Evolutionary conservation across 805 yeast genomes (phyloP), one percentile per base, ranked within the genome.

Genomic region (Deakozyma indianensis): DNA sequence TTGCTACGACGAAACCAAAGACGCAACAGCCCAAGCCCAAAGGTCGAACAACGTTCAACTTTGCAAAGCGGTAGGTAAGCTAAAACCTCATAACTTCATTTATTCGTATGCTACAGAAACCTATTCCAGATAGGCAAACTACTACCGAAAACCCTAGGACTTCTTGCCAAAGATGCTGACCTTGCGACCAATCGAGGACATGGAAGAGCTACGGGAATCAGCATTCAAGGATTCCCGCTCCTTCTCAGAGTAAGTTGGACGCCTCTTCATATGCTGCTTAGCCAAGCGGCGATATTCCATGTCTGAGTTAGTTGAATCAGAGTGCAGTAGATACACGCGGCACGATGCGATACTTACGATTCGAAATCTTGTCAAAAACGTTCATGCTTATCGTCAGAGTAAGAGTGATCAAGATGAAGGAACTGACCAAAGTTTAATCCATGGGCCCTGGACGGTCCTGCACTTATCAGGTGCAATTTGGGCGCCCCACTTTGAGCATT

Each of bases 251-350:
- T 23, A 41, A 38, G 22, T 29, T 16, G 41, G 32, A 23, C 53
- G 45, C 29, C 53, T 18, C 41, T 46, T 48, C 22, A 46, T 40
- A 45, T 50, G 48, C 40, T 47, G 53, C 21, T 48, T 46, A 21
- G 53, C 45, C 29, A 50, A 45, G 16, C 43, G 23, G 22, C 50
- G 43, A 29, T 50, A 50, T 25, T 50, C 53, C 41, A 50, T 40
- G 18, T 50, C 53, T 49, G 38, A 2, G 24, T 3, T 7, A 14
- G n/a, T n/a, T n/a, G n/a, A n/a, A n/a, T n/a, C n/a, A n/a, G n/a
- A n/a, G n/a, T 43, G 40, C 41, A 27, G 44, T 42, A 15, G 22
- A 16, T 14, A 22, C n/a, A n/a, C n/a, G n/a, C n/a, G n/a, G n/a
- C n/a, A n/a, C n/a, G 28, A 7, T 7, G 28, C 16, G 18, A 5